Conservation (phyloP, 2,329 filamentous ascomycete species). For the Diaporthe humulicola region DNA sequence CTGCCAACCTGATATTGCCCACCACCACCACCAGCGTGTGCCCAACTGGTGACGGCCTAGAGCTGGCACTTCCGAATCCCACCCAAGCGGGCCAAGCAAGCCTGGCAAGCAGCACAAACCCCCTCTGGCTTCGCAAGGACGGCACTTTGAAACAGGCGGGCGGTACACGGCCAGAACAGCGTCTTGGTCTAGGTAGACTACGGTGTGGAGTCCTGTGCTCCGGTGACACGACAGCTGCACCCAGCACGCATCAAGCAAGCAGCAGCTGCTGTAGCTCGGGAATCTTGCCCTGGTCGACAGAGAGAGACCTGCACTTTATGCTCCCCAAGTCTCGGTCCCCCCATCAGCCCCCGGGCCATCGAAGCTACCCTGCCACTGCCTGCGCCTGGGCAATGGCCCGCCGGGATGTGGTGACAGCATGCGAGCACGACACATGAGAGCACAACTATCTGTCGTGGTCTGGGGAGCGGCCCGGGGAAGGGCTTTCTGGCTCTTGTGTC, state of each 20-base stretch:
- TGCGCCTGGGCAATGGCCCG: neutral
- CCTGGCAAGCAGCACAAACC: neutral
- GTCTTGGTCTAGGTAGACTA: neutral
- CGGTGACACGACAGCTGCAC: slow-evolving; percentile 15
- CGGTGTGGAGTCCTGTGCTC: neutral
- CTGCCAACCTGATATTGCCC: neutral
- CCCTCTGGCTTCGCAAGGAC: neutral
- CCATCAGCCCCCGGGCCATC: neutral
- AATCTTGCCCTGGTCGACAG: neutral
- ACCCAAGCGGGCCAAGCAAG: slow-evolving; percentile 6
- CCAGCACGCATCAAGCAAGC: neutral
- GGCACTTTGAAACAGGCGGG: neutral
- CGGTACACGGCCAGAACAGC: neutral
- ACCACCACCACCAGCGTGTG: neutral
- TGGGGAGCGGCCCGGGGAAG: neutral
- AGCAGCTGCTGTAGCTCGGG: slow-evolving; percentile 11
- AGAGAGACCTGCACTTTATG: neutral
- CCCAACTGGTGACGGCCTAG: neutral
- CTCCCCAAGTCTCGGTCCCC: neutral
- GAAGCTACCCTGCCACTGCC: neutral
- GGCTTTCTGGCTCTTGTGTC: neutral
- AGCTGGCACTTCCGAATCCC: neutral
- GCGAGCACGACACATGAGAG: neutral
- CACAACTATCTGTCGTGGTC: neutral
- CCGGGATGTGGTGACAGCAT: slow-evolving; percentile 10